phyloP scores from a whole-genome alignment of 768 basidiomycete genomes.

The Tylopilus felleus region DNA sequence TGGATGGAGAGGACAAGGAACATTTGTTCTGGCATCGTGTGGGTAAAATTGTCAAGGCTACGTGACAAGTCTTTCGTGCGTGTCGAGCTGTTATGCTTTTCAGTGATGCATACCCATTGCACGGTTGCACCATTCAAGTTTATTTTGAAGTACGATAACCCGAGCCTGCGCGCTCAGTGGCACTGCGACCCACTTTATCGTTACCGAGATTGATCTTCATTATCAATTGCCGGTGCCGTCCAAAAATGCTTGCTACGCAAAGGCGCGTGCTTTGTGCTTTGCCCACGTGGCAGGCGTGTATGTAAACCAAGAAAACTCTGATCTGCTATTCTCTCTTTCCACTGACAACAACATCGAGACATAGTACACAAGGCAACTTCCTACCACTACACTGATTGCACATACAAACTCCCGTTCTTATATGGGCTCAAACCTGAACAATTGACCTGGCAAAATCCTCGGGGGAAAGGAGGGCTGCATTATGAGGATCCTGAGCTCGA shows the following conservation, averaged over 20 bases:
- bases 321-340: neutral
- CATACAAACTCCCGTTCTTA: too few relatives aligned
- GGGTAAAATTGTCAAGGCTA: constrained; percentile 53
- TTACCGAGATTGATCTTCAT: too few relatives aligned
- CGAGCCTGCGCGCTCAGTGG: too few relatives aligned
- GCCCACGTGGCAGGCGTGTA: too few relatives aligned
- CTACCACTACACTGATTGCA: neutral
- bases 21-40: constrained; percentile 57
- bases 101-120: too few relatives aligned
- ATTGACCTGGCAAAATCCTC: neutral
- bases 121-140: neutral
- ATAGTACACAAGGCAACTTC: neutral
- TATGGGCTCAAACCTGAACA: neutral
- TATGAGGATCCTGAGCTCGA: neutral
- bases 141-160: too few relatives aligned
- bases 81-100: neutral
- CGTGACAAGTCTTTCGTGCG: constrained; percentile 1
- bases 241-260: neutral
- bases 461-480: neutral
- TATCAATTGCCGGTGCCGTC: too few relatives aligned
- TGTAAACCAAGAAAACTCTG: neutral
- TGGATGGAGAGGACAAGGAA: constrained; percentile 53
- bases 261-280: too few relatives aligned
- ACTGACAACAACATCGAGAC: neutral
- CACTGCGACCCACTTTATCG: too few relatives aligned